Evolutionary conservation across 768 basidiomycete genomes (phyloP), one percentile per base, ranked within the genome.

Genomic region (Asterophora parasitica): DNA sequence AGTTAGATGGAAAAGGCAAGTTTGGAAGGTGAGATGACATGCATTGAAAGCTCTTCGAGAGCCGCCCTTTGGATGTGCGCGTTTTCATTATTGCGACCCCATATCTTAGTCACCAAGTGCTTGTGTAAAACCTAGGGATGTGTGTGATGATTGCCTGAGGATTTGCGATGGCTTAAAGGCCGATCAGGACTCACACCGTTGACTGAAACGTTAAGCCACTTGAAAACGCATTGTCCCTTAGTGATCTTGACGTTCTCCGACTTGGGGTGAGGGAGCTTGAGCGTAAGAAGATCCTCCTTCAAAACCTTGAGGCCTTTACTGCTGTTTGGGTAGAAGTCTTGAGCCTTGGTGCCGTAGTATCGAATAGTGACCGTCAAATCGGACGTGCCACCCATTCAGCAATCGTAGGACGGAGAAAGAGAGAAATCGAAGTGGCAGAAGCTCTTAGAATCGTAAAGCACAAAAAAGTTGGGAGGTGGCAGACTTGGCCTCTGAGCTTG

Each of bases 241-340:
- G 67, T 53, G 27, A 73, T 57, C 9, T 40, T 46, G 17, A 67
- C 61, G 34, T 70, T 71, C 2, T 53, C 59, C 23, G 46, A 51
- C 55, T 72, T 74, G 0, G 73, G 73, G 36, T 63, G 64, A 0
- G 73, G 69, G 7, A 74, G 49, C 45, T 66, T 70, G n/a, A 77
- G 56, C 1, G 43, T 44, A 6, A 47, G 19, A 35, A 75, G 52
- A 44, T 77, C 74, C 23, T 61, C 50, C 15, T 58, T 57, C 37
- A 75, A 49, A 6, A 63, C 52, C 1, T 36, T 36, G 20, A 62
- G 44, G 1, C 67, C 69, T 8, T 61, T 56, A 1, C 43, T 16
- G 8, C 58, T 60, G 28, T 53, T 59, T 30, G 64, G 61, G 15
- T 67, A 60, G 43, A 71, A 68, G 44, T 65, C 59, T 46, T 62